Percentiles rank a stretch among this genome's conserved stretches.
These are phyloP conservation scores for Seminavis robusta DNA, from an alignment of 108 stramenopile genomes.

Conservation along the genomic window DNA sequence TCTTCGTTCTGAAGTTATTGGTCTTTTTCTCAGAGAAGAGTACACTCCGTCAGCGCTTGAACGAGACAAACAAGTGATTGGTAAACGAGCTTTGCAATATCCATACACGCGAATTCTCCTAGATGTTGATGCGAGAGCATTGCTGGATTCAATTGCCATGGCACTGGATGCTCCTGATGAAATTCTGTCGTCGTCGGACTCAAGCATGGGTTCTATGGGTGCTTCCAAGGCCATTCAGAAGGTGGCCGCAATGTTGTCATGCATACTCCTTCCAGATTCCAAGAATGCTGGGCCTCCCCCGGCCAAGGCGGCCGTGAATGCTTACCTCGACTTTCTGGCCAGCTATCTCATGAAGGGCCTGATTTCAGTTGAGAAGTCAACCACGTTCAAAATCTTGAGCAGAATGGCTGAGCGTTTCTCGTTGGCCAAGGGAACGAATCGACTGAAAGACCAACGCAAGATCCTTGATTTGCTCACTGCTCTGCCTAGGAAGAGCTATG, in stretches of 20 bases:
- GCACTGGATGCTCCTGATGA: constrained; percentile 74
- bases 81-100: constrained; percentile 45
- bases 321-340: constrained; percentile 78
- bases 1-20: constrained; percentile 50
- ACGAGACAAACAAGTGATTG: constrained; percentile 16
- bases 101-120: constrained; percentile 75
- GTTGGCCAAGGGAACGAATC: constrained; percentile 27
- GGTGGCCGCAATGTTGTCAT: constrained; percentile 50
- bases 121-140: constrained; percentile 64
- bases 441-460: constrained; percentile 29
- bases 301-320: constrained; percentile 24
- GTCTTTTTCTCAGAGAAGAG: constrained; percentile 36
- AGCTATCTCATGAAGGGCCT: constrained; percentile 67
- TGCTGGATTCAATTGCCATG: constrained; percentile 68
- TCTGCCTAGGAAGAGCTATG: constrained; percentile 60
- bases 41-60: constrained; percentile 19
- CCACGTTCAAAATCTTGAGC: constrained; percentile 53
- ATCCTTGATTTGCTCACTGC: constrained; percentile 61
- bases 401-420: constrained; percentile 43
- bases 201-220: too few species aligned
- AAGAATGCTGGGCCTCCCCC: not conserved
- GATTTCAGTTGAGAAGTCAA: constrained; percentile 49
- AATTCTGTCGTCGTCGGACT: too few species aligned
- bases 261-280: constrained; percentile 54
- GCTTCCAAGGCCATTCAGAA: too few species aligned